Evolutionary conservation across 1,284 basidiomycete species (phyloP).

Genomic region (Rhodotorula glutinis): DNA sequence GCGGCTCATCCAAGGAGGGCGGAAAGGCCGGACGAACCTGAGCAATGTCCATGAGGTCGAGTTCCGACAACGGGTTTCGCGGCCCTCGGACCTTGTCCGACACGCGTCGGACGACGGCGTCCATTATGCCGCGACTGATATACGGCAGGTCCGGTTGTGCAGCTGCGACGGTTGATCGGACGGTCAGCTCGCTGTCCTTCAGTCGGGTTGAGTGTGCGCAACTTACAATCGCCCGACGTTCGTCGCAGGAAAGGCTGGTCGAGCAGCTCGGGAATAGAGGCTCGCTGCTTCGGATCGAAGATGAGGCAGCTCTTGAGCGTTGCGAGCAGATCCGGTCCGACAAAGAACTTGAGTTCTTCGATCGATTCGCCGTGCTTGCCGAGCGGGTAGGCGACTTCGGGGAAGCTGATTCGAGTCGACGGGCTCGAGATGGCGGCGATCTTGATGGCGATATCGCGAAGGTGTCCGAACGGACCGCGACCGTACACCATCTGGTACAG

Average conservation of each 20-base stretch:
- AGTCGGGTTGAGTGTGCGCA: background rate
- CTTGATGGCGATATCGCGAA: slow-evolving; percentile 79
- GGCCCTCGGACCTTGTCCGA: slow-evolving; percentile 22
- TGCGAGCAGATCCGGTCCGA: slow-evolving; percentile 65
- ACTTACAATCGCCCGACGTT: slow-evolving; percentile 15
- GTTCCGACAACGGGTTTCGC: slow-evolving; percentile 5
- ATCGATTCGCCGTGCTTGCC: slow-evolving; percentile 59
- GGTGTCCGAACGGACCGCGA: slow-evolving; percentile 80
- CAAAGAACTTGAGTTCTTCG: slow-evolving; percentile 62
- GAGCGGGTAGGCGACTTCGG: slow-evolving; percentile 61
- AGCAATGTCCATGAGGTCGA: slow-evolving; percentile 15
- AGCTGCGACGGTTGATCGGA: background rate
- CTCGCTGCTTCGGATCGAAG: slow-evolving; percentile 69
- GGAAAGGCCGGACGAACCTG: background rate
- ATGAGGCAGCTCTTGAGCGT: slow-evolving; percentile 71
- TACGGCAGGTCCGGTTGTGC: slow-evolving; percentile 2
- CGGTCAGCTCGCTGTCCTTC: background rate
- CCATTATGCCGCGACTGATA: slow-evolving; percentile 25
- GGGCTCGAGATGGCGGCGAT: slow-evolving; percentile 81
- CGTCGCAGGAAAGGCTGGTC: slow-evolving; percentile 31
- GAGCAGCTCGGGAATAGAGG: slow-evolving; percentile 67
- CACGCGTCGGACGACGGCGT: slow-evolving; percentile 23
- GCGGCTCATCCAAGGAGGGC: too few relatives aligned
- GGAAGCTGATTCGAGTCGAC: slow-evolving; percentile 68
- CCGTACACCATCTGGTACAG: slow-evolving; percentile 96